Evolutionary conservation across 495 filamentous ascomycete species (phyloP), one percentile per base, ranked within the genome.

Genomic region (Talaromyces adpressus): DNA sequence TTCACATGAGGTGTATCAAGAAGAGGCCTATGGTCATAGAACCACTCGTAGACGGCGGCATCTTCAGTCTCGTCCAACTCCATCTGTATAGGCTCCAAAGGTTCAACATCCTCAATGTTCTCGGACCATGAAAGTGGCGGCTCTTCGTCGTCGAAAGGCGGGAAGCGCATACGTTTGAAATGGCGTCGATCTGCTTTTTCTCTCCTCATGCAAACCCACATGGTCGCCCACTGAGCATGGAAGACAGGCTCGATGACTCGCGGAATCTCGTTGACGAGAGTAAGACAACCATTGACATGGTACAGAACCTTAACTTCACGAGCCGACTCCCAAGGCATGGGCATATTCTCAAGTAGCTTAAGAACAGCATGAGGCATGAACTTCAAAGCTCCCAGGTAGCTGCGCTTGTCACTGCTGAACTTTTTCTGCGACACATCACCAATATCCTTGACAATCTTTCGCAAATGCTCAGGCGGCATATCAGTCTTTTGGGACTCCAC

Each of bases 361-460:
- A 99, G 75, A 9, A 99, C 95, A n/a, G 95, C 95, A 72, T 99
- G 95, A 1, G 95, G 95, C 95, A 99, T 99, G 75, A 96, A 99
- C 77, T 99, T 99, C 65, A 99, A 75, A 51, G 95, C 93, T 59
- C 95, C 95, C 27, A 99, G 84, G 78, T 99, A 99, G 73, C 91
- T 96, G 63, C 95, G 87, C 82, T 99, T 99, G 80, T 99, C 95
- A 71, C 89, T 97, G 70, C 90, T 96, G 81, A 96, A 98, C 75
- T 98, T 99, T 79, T 97, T 97, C 77, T 99, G 95, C 54, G 93
- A 97, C 51, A 99, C 94, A 81, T 99, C 95, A 65, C 95, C 95
- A 71, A 99, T 98, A 76, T 99, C 95, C 76, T 88, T 92, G 57
- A 99, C 92, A 65, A 97, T 96, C 80, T 99, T 99, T 64, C 95